These are phyloP conservation scores for Teratosphaeria destructans DNA, from an alignment of 2,329 filamentous ascomycete species.

Conservation along the genomic window DNA sequence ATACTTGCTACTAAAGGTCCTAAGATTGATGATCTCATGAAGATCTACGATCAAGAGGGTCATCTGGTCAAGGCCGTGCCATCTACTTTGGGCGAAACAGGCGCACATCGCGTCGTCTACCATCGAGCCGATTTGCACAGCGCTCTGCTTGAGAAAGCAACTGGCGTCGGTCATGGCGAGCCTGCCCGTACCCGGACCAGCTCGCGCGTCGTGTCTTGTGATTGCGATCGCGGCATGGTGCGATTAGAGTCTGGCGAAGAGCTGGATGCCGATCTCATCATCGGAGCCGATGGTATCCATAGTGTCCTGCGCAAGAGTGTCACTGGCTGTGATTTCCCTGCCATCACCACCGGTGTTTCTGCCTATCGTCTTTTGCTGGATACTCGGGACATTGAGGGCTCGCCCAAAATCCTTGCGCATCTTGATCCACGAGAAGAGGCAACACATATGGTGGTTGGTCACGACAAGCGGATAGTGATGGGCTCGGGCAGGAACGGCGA, in stretches of 20 bases:
- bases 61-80: conserved; percentile 24
- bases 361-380: conserved; percentile 30
- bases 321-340: conserved; percentile 19
- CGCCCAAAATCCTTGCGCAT: conserved; percentile 8
- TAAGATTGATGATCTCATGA: conserved; percentile 28
- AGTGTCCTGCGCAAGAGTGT: conserved; percentile 15
- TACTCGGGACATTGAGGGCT: conserved; percentile 12
- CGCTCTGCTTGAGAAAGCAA: conserved; percentile 21
- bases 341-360: conserved; percentile 28
- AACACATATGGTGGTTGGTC: conserved; percentile 39
- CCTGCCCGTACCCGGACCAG: conserved; percentile 21
- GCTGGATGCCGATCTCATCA: not conserved
- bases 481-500: conserved; percentile 33
- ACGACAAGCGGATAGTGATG: conserved; percentile 32
- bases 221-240: conserved; percentile 18
- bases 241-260: conserved; percentile 4
- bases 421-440: conserved; percentile 28
- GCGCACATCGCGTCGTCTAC: conserved; percentile 32
- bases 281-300: conserved; percentile 1
- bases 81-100: conserved; percentile 24
- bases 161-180: conserved; percentile 11
- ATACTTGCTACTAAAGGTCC: conserved; percentile 23
- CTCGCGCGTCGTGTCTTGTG: conserved; percentile 15
- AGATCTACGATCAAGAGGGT: conserved; percentile 26
- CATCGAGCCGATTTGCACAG: conserved; percentile 34